Percentiles rank a stretch among this genome's conserved stretches.
Evolutionary conservation across 805 yeast species (phyloP).

Genomic region (Hanseniaspora vineae): DNA sequence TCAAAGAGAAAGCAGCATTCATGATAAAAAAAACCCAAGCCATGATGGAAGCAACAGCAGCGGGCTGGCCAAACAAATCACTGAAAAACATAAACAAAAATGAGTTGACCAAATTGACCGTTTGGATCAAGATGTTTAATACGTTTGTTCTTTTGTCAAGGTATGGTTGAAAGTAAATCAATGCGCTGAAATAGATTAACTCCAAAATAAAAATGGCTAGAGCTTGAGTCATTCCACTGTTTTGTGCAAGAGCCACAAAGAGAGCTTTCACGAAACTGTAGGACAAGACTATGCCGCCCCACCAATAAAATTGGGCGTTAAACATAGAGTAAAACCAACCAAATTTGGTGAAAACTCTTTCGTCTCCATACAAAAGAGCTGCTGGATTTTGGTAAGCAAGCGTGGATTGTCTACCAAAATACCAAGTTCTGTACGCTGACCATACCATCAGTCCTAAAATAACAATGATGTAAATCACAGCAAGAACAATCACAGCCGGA

Average conservation of each 20-base stretch:
- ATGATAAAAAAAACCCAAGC: conserved; percentile 82
- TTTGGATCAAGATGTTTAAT: conserved; percentile 56
- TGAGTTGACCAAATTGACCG: conserved; percentile 67
- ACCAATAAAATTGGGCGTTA: conserved; percentile 70
- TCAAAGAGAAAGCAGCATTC: conserved; percentile 78
- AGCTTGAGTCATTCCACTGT: conserved; percentile 71
- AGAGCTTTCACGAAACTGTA: conserved; percentile 56
- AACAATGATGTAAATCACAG: conserved; percentile 55
- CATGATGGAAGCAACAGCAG: conserved; percentile 71
- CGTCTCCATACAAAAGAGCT: conserved; percentile 72
- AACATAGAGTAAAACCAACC: conserved; percentile 89
- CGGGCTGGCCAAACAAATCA: conserved; percentile 68
- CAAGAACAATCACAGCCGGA: conserved; percentile 76
- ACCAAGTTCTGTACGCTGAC: conserved; percentile 51
- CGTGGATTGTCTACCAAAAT: conserved; percentile 52
- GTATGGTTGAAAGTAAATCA: conserved; percentile 60
- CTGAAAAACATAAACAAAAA: conserved; percentile 80
- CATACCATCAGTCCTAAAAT: conserved; percentile 48
- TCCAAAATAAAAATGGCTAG: conserved; percentile 67
- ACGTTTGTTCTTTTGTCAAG: conserved; percentile 75
- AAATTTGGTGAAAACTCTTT: conserved; percentile 56
- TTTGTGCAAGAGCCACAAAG: conserved; percentile 69
- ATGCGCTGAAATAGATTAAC: conserved; percentile 48
- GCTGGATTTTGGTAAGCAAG: conserved; percentile 65
- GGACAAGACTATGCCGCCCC: conserved; percentile 50